Evolutionary conservation across 2,329 filamentous ascomycete genomes (phyloP), one percentile per base, ranked within the genome.

Genomic region (Cladosporium sp.): DNA sequence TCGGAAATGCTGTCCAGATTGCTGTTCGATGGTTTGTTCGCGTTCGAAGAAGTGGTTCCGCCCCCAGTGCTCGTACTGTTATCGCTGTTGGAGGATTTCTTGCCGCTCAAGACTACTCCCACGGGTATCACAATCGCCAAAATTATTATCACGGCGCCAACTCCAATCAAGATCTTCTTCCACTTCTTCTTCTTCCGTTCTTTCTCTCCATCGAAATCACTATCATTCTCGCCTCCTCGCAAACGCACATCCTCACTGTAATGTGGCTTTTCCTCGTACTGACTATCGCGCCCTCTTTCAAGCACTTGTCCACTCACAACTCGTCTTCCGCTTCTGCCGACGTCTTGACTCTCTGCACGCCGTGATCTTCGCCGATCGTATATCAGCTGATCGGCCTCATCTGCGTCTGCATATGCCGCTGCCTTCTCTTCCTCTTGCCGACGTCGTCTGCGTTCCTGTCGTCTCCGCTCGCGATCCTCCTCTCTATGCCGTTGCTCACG

Each of bases 151-250:
- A 73, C 34, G 3, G 77, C 58, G 1, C 66, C 72, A 1, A 73
- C 70, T 34, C 74, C 73, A 15, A 78, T 73, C 61, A 65, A 64
- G 56, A 69, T 66, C 62, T 85, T 80, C 65, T 83, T 83, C 73
- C 87, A 86, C n/a, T 64, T 70, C 65, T 71, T 77, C 72, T 68
- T 72, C 71, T 70, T 72, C 62, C 64, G 68, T 37, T 71, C 66
- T 28, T 75, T 71, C 53, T 76, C 74, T 12, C 39, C 28, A 51
- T 75, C 74, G 20, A 73, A 69, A 20, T 73, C 68, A 13, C 68
- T 64, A 49, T 64, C 68, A 35, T 68, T 73, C 39, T 68, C 70
- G 4, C 73, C 73, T 53, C 75, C 75, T 60, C 75, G 67, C 57
- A 73, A 71, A 49, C 77, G 70, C 60, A 73, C 73, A 52, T 76